Percentiles rank a stretch among this genome's conserved stretches.
These are phyloP conservation scores for Somion occarium DNA, from an alignment of 1,284 basidiomycete genomes.

Conservation along the genomic window DNA sequence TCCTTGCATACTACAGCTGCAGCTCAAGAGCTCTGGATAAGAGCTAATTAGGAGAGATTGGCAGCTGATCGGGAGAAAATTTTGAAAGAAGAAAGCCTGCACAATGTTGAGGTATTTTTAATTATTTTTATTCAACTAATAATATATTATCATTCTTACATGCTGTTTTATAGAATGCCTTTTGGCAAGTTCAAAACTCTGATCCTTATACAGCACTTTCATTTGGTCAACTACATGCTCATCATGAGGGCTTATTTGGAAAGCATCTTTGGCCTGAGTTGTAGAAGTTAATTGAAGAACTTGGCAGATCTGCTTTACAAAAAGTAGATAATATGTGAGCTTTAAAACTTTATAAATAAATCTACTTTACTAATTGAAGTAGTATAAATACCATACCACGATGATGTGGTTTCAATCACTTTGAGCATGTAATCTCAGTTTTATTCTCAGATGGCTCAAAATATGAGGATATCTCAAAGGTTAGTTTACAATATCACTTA, in stretches of 20 bases:
- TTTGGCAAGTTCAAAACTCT: constrained; percentile 11
- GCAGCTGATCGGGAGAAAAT: not conserved
- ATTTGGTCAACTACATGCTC: constrained; percentile 12
- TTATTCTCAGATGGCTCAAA: constrained; percentile 11
- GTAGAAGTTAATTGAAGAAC: not conserved
- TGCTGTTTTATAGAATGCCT: constrained; percentile 11
- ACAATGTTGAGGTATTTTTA: constrained; percentile 7
- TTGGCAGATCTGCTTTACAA: not conserved
- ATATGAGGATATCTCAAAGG: constrained; percentile 7
- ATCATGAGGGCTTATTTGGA: constrained; percentile 8
- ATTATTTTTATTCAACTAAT: not conserved
- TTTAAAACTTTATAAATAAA: no score
- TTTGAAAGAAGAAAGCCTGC: constrained; percentile 7
- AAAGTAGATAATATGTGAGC: constrained; percentile 8
- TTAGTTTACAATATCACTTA: not conserved
- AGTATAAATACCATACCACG: constrained; percentile 5
- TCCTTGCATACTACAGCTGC: not conserved
- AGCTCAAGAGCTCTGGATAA: not conserved
- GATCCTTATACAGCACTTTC: constrained; percentile 9
- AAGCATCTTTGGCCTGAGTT: constrained; percentile 10
- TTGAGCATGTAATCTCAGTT: constrained; percentile 1
- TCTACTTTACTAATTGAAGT: not conserved
- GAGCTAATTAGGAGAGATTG: not conserved
- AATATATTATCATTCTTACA: not conserved
- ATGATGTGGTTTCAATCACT: constrained; percentile 11